A percentile compares a stretch with the other conserved stretches of the same genome.
These are phyloP conservation scores for Eutypa lata DNA, from an alignment of 2,329 filamentous ascomycete genomes.

Conservation along the genomic window DNA sequence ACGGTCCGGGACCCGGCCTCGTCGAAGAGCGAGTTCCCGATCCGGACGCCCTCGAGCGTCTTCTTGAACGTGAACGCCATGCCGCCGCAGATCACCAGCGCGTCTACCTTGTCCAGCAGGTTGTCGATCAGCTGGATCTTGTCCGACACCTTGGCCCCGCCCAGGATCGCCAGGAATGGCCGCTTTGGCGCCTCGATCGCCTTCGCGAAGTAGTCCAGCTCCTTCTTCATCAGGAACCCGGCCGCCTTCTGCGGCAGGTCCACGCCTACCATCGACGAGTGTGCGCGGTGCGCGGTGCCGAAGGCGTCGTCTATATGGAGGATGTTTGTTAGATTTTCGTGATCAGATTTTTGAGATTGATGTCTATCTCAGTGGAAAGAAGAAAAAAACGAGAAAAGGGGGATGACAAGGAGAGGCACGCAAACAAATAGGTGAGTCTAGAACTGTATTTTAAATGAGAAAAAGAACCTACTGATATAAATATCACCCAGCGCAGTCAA, in stretches of 20 bases:
- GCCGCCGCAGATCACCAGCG: slow-evolving; percentile 89
- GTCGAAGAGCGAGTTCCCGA: slow-evolving; percentile 89
- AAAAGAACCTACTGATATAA: slow-evolving; percentile 75
- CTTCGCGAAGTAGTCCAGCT: slow-evolving; percentile 98
- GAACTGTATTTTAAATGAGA: not conserved
- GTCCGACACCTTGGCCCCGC: slow-evolving; percentile 97
- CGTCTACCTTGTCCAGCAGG: slow-evolving; percentile 96
- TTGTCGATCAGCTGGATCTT: slow-evolving; percentile 99
- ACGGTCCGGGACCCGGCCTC: slow-evolving; percentile 93
- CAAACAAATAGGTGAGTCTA: no score
- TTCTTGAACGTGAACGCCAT: slow-evolving; percentile 99
- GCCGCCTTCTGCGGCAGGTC: slow-evolving; percentile 95
- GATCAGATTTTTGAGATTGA: not conserved
- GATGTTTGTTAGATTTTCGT: slow-evolving; percentile 24
- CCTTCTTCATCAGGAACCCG: slow-evolving; percentile 99
- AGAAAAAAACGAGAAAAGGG: not conserved
- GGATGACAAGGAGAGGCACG: not conserved
- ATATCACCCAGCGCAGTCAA: slow-evolving; percentile 92
- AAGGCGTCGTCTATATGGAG: slow-evolving; percentile 79
- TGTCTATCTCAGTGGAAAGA: not conserved
- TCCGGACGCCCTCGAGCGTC: slow-evolving; percentile 85
- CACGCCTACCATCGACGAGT: slow-evolving; percentile 98
- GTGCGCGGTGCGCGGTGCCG: slow-evolving; percentile 94
- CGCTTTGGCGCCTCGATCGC: slow-evolving; percentile 89
- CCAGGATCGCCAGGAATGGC: slow-evolving; percentile 97